Conservation (phyloP, 306 rosid species). For the Hippophae gyantsensis region DNA sequence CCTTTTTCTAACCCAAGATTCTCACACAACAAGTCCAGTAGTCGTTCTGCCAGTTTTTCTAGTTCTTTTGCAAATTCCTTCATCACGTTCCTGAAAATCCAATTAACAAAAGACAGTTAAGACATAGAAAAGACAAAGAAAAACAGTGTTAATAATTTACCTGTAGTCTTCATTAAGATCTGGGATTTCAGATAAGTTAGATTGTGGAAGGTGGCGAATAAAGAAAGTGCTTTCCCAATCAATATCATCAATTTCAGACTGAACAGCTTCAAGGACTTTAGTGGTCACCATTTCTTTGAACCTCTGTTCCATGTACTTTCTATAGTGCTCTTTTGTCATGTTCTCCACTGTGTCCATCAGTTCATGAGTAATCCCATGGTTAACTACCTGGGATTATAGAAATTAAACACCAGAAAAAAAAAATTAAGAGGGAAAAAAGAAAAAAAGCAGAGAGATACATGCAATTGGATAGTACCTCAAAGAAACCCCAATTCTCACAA, state of each 20-base stretch:
- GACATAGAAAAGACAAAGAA: no score
- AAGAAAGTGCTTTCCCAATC: conserved; percentile 99
- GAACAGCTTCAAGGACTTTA: conserved; percentile 55
- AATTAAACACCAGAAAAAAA: no score
- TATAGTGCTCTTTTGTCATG: conserved; percentile 83
- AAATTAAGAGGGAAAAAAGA: not conserved
- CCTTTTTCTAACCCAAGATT: conserved; percentile 87
- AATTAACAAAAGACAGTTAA: no score
- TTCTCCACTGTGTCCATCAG: conserved; percentile 77
- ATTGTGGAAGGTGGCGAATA: conserved; percentile 74
- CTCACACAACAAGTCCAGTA: conserved; percentile 78
- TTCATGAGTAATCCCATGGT: conserved; percentile 74
- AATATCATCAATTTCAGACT: conserved; percentile 48
- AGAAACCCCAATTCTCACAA: conserved; percentile 96
- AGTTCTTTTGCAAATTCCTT: conserved; percentile 53
- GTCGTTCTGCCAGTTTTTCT: conserved; percentile 77
- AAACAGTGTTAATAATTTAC: conserved; percentile 15
- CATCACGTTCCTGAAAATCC: conserved; percentile 48
- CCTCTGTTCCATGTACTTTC: conserved; percentile 68
- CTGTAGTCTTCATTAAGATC: conserved; percentile 64
- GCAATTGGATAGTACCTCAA: conserved; percentile 46
- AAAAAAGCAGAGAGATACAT: not conserved
- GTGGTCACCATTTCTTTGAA: conserved; percentile 69
- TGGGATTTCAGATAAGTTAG: conserved; percentile 59
- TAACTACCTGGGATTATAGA: conserved; percentile 45